phyloP scores from a whole-genome alignment of 2,329 filamentous ascomycete species.

The Hymenoscyphus scutula region DNA sequence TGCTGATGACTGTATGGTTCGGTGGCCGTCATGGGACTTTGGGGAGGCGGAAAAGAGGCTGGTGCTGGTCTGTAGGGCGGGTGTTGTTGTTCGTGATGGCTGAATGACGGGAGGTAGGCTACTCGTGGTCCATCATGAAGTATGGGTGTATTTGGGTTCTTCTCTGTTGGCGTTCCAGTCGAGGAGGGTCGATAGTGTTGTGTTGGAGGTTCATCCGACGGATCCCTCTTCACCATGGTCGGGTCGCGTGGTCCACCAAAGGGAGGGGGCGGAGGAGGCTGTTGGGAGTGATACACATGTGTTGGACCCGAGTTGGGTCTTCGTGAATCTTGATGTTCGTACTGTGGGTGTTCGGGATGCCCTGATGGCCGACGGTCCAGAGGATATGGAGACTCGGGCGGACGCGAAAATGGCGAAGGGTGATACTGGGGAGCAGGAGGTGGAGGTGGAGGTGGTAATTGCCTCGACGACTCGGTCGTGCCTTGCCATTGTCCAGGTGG shows the following conservation, averaged over 20 bases:
- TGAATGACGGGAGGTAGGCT: slow-evolving; percentile 25
- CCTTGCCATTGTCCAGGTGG: slow-evolving; percentile 44
- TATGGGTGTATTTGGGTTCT: slow-evolving; percentile 27
- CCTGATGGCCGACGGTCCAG: slow-evolving; percentile 57
- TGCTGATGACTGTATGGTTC: slow-evolving; percentile 22
- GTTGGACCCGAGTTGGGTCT: slow-evolving; percentile 31
- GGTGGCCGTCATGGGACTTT: slow-evolving; percentile 32
- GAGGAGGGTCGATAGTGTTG: slow-evolving; percentile 39
- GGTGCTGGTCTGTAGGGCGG: slow-evolving; percentile 21
- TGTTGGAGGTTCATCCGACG: slow-evolving; percentile 36
- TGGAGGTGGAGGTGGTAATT: slow-evolving; percentile 37
- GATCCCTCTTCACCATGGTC: slow-evolving; percentile 55
- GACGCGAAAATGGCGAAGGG: slow-evolving; percentile 31
- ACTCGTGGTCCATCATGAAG: slow-evolving; percentile 28
- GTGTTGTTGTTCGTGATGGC: slow-evolving; percentile 20
- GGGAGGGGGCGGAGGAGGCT: slow-evolving; percentile 36
- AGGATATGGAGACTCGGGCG: slow-evolving; percentile 40
- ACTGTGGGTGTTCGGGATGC: slow-evolving; percentile 46
- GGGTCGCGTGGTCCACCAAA: slow-evolving; percentile 46
- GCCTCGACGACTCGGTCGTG: slow-evolving; percentile 45
- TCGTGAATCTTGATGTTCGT: slow-evolving; percentile 42
- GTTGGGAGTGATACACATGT: slow-evolving; percentile 27
- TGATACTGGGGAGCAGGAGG: slow-evolving; percentile 30
- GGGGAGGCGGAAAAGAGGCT: slow-evolving; percentile 24
- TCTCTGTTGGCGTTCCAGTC: slow-evolving; percentile 30